Conservation (phyloP, 1,139 yeast species). For the Nakaseomyces uthaithaninus region DNA sequence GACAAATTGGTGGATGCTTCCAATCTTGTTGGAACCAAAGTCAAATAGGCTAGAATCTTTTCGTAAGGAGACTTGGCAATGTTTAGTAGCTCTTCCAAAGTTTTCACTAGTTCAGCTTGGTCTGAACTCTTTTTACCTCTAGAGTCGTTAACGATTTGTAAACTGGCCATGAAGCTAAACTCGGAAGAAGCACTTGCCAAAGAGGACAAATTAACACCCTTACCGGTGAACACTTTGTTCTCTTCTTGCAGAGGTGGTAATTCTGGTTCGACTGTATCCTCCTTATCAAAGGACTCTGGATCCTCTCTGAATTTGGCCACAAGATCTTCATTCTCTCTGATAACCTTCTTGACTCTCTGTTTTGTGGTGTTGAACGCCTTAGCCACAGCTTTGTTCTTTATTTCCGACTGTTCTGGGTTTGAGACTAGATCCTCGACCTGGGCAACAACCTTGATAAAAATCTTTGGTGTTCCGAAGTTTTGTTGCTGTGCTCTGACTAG, state of each 20-base stretch:
- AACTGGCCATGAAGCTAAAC: conserved; percentile 54
- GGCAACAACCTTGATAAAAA: conserved; percentile 60
- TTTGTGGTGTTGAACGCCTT: conserved; percentile 81
- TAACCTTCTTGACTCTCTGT: conserved; percentile 81
- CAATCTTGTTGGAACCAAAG: conserved; percentile 81
- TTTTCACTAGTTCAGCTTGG: conserved; percentile 64
- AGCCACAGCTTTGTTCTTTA: conserved; percentile 74
- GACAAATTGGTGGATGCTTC: conserved; percentile 64
- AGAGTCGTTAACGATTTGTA: conserved; percentile 71
- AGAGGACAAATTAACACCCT: conserved; percentile 35
- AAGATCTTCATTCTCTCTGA: conserved; percentile 52
- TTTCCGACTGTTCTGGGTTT: conserved; percentile 51
- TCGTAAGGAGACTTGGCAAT: conserved; percentile 60
- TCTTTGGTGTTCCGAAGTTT: conserved; percentile 60
- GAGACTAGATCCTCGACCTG: conserved; percentile 64
- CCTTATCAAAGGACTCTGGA: conserved; percentile 66
- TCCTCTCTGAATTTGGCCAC: conserved; percentile 54
- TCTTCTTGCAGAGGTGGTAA: conserved; percentile 21
- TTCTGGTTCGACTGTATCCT: conserved; percentile 33
- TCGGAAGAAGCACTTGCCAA: conserved; percentile 33
- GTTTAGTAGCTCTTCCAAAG: conserved; percentile 55
- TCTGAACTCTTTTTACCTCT: conserved; percentile 96
- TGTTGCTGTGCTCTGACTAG: conserved; percentile 69
- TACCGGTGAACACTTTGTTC: conserved; percentile 23
- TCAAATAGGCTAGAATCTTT: conserved; percentile 65